Percentiles rank a stretch among this genome's conserved stretches.
Conservation (phyloP, 257 asterid genomes). For the Solanum tacnaense region DNA sequence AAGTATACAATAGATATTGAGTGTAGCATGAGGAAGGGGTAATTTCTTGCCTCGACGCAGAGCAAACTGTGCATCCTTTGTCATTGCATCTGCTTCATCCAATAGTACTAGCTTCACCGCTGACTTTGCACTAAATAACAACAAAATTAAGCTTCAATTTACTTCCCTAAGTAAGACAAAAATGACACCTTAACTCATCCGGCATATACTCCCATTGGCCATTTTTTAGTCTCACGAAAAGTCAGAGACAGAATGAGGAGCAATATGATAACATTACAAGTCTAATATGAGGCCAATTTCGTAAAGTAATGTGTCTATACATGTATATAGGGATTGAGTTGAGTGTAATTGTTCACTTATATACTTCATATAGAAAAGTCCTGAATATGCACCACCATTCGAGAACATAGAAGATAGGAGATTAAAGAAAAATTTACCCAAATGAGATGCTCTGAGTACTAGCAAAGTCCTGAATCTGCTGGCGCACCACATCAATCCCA, state of each 20-base stretch:
- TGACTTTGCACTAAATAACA: slow-evolving; percentile 49
- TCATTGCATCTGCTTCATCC: slow-evolving; percentile 99
- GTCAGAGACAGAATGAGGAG: neutral
- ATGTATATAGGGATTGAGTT: neutral
- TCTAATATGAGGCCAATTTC: neutral
- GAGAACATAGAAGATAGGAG: neutral
- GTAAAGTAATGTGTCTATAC: neutral
- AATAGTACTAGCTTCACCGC: slow-evolving; percentile 75
- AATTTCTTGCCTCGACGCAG: slow-evolving; percentile 79
- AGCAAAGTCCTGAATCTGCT: slow-evolving; percentile 97
- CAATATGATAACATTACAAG: neutral
- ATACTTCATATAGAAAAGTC: neutral
- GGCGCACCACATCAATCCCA: slow-evolving; percentile 94
- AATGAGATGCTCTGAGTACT: slow-evolving; percentile 96
- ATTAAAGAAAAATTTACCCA: slow-evolving; percentile 32
- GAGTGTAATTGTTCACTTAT: neutral
- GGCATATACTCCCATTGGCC: neutral
- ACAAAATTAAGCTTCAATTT: slow-evolving; percentile 1
- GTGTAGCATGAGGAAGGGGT: neutral
- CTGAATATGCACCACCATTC: neutral
- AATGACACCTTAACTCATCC: neutral
- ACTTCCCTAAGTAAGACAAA: neutral
- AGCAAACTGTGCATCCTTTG: slow-evolving; percentile 98
- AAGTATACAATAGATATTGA: slow-evolving; percentile 2
- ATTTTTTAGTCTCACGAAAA: neutral